A percentile compares a stretch with the other conserved stretches of the same genome.
phyloP scores from a whole-genome alignment of 2,329 filamentous ascomycete genomes.

The Lojkania enalia region DNA sequence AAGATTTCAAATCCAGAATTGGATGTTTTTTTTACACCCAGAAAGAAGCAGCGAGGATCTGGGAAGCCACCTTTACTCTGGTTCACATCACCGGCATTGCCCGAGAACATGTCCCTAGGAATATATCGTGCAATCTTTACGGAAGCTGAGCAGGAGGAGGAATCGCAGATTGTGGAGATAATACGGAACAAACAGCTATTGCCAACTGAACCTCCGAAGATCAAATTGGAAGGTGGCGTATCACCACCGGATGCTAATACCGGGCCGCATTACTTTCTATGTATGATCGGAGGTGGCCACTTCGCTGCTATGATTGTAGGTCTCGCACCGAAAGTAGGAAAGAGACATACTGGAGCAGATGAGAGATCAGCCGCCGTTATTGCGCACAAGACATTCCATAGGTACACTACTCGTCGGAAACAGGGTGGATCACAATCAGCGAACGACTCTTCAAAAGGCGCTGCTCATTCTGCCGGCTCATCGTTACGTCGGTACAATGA shows the following conservation, averaged over 20 bases:
- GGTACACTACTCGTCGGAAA: slow-evolving; percentile 94
- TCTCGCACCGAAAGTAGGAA: slow-evolving; percentile 76
- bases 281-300: slow-evolving; percentile 97
- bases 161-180: slow-evolving; percentile 64
- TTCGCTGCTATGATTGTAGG: slow-evolving; percentile 97
- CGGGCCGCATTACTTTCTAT: slow-evolving; percentile 88
- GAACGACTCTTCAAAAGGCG: slow-evolving; percentile 91
- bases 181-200: slow-evolving; percentile 77
- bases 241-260: slow-evolving; percentile 61
- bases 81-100: slow-evolving; percentile 77
- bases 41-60: slow-evolving; percentile 56
- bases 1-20: slow-evolving; percentile 65
- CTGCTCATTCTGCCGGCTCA: slow-evolving; percentile 90
- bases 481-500: slow-evolving; percentile 92
- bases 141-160: slow-evolving; percentile 67
- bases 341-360: slow-evolving; percentile 69
- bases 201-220: slow-evolving; percentile 56
- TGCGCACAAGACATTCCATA: slow-evolving; percentile 96
- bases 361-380: slow-evolving; percentile 85
- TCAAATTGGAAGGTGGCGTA: slow-evolving; percentile 61
- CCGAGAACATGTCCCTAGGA: slow-evolving; percentile 78
- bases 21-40: slow-evolving; percentile 51
- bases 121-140: slow-evolving; percentile 84
- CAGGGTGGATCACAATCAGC: slow-evolving; percentile 94
- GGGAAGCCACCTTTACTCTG: slow-evolving; percentile 80